Percentiles rank a stretch among this genome's conserved stretches.
phyloP scores from a whole-genome alignment of 345 rosid species.

The Orychophragmus violaceus region DNA sequence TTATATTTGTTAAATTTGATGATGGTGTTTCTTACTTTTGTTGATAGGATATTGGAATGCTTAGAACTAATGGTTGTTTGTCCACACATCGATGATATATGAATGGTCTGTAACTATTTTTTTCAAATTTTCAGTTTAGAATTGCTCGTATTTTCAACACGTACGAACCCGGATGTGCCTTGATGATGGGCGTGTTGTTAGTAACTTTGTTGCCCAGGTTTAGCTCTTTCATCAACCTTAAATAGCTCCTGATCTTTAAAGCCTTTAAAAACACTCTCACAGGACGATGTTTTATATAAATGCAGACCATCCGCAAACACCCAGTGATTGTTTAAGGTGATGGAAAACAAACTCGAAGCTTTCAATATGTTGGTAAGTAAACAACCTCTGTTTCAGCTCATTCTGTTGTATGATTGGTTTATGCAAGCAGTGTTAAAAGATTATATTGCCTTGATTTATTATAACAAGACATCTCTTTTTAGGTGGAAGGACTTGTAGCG shows the following conservation, averaged over 20 bases:
- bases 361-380: conserved; percentile 88
- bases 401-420: neutral
- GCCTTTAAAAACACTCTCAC: neutral
- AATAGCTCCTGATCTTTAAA: neutral
- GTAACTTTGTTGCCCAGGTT: conserved; percentile 99
- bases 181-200: conserved; percentile 99
- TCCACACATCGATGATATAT: neutral
- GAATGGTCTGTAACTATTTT: neutral
- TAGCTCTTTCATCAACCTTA: conserved; percentile 3
- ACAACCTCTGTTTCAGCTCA: neutral
- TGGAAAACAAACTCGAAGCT: conserved; percentile 99
- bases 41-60: neutral
- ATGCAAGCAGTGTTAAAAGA: neutral
- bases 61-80: neutral
- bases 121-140: conserved; percentile 55
- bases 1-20: neutral
- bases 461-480: conserved; percentile 11
- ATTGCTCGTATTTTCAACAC: conserved; percentile 98
- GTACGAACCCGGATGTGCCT: conserved; percentile 96
- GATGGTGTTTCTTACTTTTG: neutral
- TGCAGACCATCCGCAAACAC: conserved; percentile 73
- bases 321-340: conserved; percentile 97
- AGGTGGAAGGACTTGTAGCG: conserved; percentile 92
- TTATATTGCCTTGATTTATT: neutral
- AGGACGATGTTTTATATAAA: neutral